Base-by-base conservation (phyloP, 768 basidiomycete genomes). In the Plicaturopsis crispa region DNA sequence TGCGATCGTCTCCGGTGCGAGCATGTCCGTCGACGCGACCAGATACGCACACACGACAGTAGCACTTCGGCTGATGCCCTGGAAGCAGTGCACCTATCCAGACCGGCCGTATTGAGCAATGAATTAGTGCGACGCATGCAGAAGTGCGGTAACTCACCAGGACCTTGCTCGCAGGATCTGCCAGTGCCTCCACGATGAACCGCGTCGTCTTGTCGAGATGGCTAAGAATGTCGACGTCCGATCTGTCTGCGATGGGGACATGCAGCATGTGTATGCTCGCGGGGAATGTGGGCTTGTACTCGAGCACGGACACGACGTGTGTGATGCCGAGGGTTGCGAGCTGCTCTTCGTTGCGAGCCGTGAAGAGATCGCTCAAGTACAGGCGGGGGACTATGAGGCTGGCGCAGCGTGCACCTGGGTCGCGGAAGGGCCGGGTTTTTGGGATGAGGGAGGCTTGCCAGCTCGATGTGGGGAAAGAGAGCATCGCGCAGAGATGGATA, bases 1-100 rank as follows among this genome's bases (percentile, higher is more conserved):
- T 19, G 57, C 62, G 47, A 85, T 67, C 6, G 81, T 70, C 40
- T 80, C 71, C 18, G 48, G 37, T 8, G 73, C 65, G 4, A 55
- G 54, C 74, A 83, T 78, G 13, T 63, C 59, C 19, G 62, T 69
- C 13, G 65, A 59, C 5, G 68, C 68, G 14, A 80, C 58, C 31
- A 82, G 62, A 57, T 85, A 88, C 38, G 83, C 86, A 44, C 80
- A 78, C 3, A 87, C 76, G 19, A 86, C 71, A 4, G 82, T 85
- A 1, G 85, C 72, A 31, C 81, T 84, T 17, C 86, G 71, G 48
- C 81, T 84, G 41, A 86, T 70, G 30, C 86, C 86, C 57, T 78
- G 75, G 28, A 77, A 57, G 53, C 86, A 88, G 55, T 89, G 86
- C 10, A 88, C 81, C 83, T 86, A 37, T 47, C 14, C 24, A 20